Conservation (phyloP, 2,329 filamentous ascomycete genomes). For the Macroventuria anomochaeta region DNA sequence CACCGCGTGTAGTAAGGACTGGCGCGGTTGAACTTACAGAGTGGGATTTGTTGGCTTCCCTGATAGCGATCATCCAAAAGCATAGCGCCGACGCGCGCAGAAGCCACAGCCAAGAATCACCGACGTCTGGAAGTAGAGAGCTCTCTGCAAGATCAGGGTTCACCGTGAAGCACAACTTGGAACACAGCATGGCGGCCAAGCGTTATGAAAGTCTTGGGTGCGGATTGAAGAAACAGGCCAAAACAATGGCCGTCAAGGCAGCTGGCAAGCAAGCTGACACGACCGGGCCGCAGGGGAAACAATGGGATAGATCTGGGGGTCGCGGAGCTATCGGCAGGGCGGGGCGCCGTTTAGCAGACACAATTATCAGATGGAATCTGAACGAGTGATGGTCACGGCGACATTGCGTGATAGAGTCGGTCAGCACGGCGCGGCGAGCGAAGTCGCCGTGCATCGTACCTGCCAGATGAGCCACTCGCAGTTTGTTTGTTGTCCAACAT, state of each 20-base stretch:
- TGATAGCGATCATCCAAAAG: conserved; percentile 16
- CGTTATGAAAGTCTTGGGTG: conserved; percentile 25
- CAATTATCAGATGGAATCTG: conserved; percentile 12
- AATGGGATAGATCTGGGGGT: conserved; percentile 9
- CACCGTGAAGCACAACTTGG: conserved; percentile 22
- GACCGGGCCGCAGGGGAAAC: conserved; percentile 10
- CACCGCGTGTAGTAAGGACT: conserved; percentile 23
- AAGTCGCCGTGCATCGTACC: neutral
- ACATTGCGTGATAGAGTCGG: conserved; percentile 14
- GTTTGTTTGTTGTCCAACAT: neutral
- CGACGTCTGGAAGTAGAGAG: conserved; percentile 16
- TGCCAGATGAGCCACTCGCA: conserved; percentile 2
- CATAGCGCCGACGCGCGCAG: conserved; percentile 12
- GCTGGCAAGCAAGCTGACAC: conserved; percentile 9
- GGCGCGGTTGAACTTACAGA: conserved; percentile 15
- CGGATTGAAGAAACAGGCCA: conserved; percentile 26
- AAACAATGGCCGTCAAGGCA: conserved; percentile 16
- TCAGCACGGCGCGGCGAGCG: conserved; percentile 3
- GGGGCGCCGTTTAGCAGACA: conserved; percentile 10
- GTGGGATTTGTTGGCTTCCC: conserved; percentile 24
- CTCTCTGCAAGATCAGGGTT: conserved; percentile 17
- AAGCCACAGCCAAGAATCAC: conserved; percentile 10
- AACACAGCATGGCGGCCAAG: conserved; percentile 32
- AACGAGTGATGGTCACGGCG: conserved; percentile 1
- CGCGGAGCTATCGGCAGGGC: conserved; percentile 14